phyloP scores from a whole-genome alignment of 1,284 basidiomycete genomes.

The Thelephora terrestris region DNA sequence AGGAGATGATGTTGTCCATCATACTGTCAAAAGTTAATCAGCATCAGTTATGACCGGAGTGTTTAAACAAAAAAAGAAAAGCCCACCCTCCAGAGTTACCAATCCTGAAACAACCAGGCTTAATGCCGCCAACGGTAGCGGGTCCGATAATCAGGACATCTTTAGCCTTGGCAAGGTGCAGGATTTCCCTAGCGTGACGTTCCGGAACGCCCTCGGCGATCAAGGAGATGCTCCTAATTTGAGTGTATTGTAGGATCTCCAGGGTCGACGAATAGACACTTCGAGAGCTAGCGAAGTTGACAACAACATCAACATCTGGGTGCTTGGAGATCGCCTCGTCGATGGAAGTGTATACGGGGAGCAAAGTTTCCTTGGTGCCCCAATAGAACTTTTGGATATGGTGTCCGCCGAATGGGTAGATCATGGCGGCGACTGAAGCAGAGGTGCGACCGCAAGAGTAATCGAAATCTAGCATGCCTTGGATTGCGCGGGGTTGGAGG shows the following conservation, averaged over 20 bases:
- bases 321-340: constrained; percentile 93
- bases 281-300: constrained; percentile 95
- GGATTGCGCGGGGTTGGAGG: constrained; percentile 97
- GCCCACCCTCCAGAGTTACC: constrained; percentile 93
- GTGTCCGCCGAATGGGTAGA: constrained; percentile 99
- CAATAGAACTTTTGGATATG: constrained; percentile 99
- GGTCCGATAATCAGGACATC: constrained; percentile 95
- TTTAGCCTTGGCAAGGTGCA: constrained; percentile 82
- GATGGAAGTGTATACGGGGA: constrained; percentile 94
- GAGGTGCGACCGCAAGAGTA: constrained; percentile 90
- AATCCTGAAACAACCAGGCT: constrained; percentile 99
- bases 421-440: constrained; percentile 98
- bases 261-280: constrained; percentile 93
- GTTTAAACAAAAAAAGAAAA: constrained; percentile 1
- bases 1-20: constrained; percentile 99
- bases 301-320: constrained; percentile 93
- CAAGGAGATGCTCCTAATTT: constrained; percentile 81
- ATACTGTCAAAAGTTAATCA: constrained; percentile 42
- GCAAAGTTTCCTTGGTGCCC: constrained; percentile 97
- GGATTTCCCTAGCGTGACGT: constrained; percentile 92
- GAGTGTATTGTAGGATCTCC: constrained; percentile 69
- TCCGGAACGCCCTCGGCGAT: constrained; percentile 99
- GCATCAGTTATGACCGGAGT: constrained; percentile 5
- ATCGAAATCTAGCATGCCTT: constrained; percentile 99
- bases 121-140: constrained; percentile 98